phyloP scores from a whole-genome alignment of 768 basidiomycete genomes.

The Lactarius deliciosus region DNA sequence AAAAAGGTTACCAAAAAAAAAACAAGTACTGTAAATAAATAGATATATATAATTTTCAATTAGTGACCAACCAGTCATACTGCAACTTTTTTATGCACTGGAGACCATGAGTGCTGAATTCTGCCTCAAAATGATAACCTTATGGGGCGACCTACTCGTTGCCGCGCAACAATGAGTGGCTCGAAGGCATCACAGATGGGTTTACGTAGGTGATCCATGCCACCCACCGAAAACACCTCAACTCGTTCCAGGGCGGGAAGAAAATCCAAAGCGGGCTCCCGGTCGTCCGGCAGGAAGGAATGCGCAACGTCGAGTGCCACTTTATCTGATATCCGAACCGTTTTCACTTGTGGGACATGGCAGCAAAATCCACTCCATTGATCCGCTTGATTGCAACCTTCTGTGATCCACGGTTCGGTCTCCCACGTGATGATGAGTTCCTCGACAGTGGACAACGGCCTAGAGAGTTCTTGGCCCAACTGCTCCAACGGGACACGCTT shows the following conservation, averaged over 20 bases:
- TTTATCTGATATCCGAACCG: not conserved
- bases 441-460: not conserved
- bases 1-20: too few relatives aligned
- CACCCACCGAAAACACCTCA: not conserved
- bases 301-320: not conserved
- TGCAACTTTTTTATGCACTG: too few relatives aligned
- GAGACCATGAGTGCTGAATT: too few relatives aligned
- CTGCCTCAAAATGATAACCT: not conserved
- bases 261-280: not conserved
- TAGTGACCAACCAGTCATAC: too few relatives aligned
- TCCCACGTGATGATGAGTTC: not conserved
- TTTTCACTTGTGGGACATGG: not conserved
- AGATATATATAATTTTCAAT: too few relatives aligned
- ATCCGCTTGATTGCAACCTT: not conserved
- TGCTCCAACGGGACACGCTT: not conserved
- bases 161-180: not conserved
- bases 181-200: not conserved
- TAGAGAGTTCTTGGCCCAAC: not conserved
- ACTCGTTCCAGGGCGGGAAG: conserved; percentile 4
- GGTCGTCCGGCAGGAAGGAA: not conserved
- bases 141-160: not conserved
- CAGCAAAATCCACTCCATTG: not conserved
- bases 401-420: not conserved
- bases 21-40: too few relatives aligned
- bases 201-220: not conserved